A percentile compares a stretch with the other conserved stretches of the same genome.
phyloP scores from a whole-genome alignment of 208 protist species.

The Novymonas esmeraldas region DNA sequence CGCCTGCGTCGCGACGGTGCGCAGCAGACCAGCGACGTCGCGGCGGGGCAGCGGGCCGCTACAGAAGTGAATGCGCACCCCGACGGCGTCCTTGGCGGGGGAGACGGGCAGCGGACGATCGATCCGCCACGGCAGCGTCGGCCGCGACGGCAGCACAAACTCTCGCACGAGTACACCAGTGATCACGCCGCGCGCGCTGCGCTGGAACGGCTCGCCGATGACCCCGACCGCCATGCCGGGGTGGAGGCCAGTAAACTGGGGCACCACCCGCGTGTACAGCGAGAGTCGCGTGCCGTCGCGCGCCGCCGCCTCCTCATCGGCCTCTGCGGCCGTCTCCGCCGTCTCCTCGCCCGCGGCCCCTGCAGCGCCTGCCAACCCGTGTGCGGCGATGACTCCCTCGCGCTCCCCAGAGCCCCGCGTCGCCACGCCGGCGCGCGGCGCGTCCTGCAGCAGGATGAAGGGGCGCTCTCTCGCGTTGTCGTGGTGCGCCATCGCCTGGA shows the following conservation, averaged over 20 bases:
- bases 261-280: conserved; percentile 62
- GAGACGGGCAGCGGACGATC: conserved; percentile 39
- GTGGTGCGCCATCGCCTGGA: conserved; percentile 54
- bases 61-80: conserved; percentile 83
- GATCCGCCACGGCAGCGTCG: conserved; percentile 67
- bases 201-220: conserved; percentile 80
- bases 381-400: background rate
- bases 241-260: conserved; percentile 80
- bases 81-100: background rate
- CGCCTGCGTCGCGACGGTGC: conserved; percentile 51
- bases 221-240: conserved; percentile 82
- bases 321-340: conserved; percentile 19
- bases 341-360: conserved; percentile 18
- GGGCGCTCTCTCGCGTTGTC: conserved; percentile 8
- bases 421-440: background rate
- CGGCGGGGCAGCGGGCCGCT: conserved; percentile 83
- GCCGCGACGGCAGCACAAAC: conserved; percentile 62
- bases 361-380: background rate
- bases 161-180: conserved; percentile 76
- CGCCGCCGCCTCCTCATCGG: conserved; percentile 31
- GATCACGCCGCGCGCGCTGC: conserved; percentile 68
- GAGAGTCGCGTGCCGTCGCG: conserved; percentile 47
- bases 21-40: conserved; percentile 58
- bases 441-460: conserved; percentile 17
- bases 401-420: background rate